Conservation (phyloP, 352 stramenopile genomes). For the Pilasporangium apinafurcum region DNA sequence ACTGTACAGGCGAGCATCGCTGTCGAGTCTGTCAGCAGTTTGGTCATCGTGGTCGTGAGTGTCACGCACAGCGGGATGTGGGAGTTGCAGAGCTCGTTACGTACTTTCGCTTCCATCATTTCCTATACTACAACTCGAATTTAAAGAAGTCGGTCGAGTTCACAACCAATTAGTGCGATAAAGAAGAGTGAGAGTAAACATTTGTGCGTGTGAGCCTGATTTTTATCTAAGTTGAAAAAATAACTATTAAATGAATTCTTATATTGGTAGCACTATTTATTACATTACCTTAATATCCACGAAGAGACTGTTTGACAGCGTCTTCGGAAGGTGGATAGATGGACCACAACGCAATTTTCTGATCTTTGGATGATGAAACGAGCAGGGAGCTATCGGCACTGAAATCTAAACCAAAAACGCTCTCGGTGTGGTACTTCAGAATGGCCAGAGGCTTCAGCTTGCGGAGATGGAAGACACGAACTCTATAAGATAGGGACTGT, state of each 20-base stretch:
- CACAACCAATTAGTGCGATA: constrained; percentile 19
- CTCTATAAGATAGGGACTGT: constrained; percentile 8
- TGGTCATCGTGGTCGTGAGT: constrained; percentile 77
- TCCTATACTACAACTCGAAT: constrained; percentile 87
- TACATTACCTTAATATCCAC: constrained; percentile 18
- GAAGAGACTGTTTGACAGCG: constrained; percentile 13
- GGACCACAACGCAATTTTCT: constrained; percentile 75
- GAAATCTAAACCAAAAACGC: constrained; percentile 69
- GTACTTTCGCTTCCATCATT: constrained; percentile 85
- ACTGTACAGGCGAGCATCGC: constrained; percentile 76
- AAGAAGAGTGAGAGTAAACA: no score
- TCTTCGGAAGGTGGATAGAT: constrained; percentile 41
- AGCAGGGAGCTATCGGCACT: constrained; percentile 51
- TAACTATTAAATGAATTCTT: no score
- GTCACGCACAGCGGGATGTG: constrained; percentile 75
- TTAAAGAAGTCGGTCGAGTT: constrained; percentile 86
- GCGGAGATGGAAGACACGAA: constrained; percentile 68
- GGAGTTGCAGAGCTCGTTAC: constrained; percentile 73
- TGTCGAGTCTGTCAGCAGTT: constrained; percentile 82
- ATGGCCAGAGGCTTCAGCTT: constrained; percentile 72
- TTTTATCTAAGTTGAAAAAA: no score
- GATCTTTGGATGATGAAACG: constrained; percentile 71
- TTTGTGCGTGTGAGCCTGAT: no score
- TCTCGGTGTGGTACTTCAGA: constrained; percentile 77
- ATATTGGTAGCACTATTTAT: background rate